A percentile compares a stretch with the other conserved stretches of the same genome.
Evolutionary conservation across 164 flowering plant species (phyloP).

Genomic region (Umbellularia californica): DNA sequence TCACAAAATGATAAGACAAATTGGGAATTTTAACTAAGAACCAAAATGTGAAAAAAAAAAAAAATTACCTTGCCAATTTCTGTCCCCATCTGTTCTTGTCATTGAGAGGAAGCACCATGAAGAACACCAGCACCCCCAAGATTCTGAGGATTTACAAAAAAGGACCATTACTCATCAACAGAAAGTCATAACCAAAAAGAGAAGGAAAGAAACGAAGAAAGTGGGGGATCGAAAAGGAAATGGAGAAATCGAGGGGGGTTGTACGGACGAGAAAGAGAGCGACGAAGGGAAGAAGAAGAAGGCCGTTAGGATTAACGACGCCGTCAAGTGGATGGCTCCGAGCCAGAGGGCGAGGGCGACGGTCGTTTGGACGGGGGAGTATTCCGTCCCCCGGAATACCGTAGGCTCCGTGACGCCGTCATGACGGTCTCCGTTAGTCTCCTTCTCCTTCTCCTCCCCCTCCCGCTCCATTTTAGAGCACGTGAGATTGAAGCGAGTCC

Average conservation of each 20-base stretch:
- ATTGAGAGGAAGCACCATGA: constrained; percentile 60
- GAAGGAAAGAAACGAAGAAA: not conserved
- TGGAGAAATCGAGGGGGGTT: not conserved
- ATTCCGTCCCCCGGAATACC: constrained; percentile 29
- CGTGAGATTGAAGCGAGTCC: too few species aligned
- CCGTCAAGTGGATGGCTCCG: constrained; percentile 58
- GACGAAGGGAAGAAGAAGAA: constrained; percentile 49
- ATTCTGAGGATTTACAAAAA: constrained; percentile 35
- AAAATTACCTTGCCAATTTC: constrained; percentile 45
- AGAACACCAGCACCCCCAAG: constrained; percentile 46
- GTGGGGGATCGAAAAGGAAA: not conserved
- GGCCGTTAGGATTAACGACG: constrained; percentile 35
- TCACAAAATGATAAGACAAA: too few species aligned
- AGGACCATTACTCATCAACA: not conserved
- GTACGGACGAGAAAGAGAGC: constrained; percentile 42
- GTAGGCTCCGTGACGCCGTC: constrained; percentile 12
- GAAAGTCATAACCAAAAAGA: not conserved
- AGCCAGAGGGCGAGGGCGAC: constrained; percentile 61
- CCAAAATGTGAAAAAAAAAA: too few species aligned
- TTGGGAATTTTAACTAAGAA: too few species aligned
- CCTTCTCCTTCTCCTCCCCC: constrained; percentile 1
- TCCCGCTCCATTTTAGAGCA: too few species aligned
- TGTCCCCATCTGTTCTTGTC: constrained; percentile 50
- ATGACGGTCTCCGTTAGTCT: not conserved
- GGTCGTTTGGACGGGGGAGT: constrained; percentile 23